A percentile compares a stretch with the other conserved stretches of the same genome.
Evolutionary conservation across 805 yeast species (phyloP).

Genomic region (Wilhelminamyces savonicus): DNA sequence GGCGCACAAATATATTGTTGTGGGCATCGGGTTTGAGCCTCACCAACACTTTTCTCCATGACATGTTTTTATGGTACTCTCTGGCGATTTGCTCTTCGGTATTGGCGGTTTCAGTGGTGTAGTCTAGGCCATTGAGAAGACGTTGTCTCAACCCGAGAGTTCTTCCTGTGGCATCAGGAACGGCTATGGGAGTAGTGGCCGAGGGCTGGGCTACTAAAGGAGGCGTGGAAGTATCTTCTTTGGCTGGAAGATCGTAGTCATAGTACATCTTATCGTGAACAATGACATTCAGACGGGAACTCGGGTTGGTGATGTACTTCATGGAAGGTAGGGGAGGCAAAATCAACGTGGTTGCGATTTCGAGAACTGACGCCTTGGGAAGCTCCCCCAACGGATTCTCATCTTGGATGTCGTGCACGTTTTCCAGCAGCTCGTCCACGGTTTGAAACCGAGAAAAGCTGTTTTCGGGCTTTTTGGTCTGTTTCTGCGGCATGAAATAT

Average conservation of each 20-base stretch:
- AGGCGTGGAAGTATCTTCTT: not conserved
- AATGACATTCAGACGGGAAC: conserved; percentile 55
- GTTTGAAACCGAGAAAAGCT: conserved; percentile 12
- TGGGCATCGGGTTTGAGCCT: conserved; percentile 90
- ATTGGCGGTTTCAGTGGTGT: conserved; percentile 29
- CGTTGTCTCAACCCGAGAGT: conserved; percentile 11
- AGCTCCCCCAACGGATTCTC: conserved; percentile 17
- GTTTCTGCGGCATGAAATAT: conserved; percentile 38
- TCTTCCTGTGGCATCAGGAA: no score
- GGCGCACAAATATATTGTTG: conserved; percentile 82
- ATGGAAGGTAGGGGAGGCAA: conserved; percentile 75
- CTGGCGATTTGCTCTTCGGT: conserved; percentile 81
- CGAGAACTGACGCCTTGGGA: conserved; percentile 71
- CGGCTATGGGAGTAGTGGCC: no score
- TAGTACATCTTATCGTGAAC: conserved; percentile 76
- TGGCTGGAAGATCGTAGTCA: conserved; percentile 43
- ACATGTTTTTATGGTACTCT: conserved; percentile 75
- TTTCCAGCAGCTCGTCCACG: conserved; percentile 2
- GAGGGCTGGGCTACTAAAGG: not conserved
- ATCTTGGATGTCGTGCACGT: conserved; percentile 10
- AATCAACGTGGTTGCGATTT: conserved; percentile 71
- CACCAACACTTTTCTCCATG: conserved; percentile 90
- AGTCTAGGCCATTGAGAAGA: conserved; percentile 18
- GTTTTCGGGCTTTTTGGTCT: conserved; percentile 8
- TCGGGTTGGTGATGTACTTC: conserved; percentile 64